Evolutionary conservation across 2,329 filamentous ascomycete species (phyloP), one percentile per base, ranked within the genome.

Genomic region (Epichloe glyceriae): DNA sequence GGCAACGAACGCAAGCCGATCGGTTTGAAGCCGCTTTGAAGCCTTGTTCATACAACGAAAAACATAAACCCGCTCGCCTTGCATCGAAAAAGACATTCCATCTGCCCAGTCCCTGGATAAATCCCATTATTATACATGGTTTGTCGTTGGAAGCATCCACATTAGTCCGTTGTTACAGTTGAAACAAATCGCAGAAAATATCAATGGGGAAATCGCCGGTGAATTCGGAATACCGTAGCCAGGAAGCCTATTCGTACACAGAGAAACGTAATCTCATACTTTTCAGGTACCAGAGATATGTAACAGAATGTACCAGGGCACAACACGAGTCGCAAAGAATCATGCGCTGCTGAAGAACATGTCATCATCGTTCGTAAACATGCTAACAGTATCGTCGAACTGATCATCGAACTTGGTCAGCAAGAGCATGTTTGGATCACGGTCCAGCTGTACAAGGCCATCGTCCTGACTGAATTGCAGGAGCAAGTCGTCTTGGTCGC

Each of bases 341-440:
- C 55, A 68, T 50, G 61, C 57, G 55, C 56, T 67, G 48, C 70
- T 68, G 58, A 78, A 79, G 58, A 79, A 76, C 50, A 78, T 65
- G 54, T 78, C 75, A 50, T 76, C 73, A 53, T 65, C 69, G 55
- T 69, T 68, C 30, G 67, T 70, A 56, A 79, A 78, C 73, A 80
- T 74, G 61, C 67, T 67, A 34, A 73, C 71, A n/a, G 50, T 26
- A 51, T 67, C 69, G 53, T 75, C 71, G 50, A 73, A 76, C 42
- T 74, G 73, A 42, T 79, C 76, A 49, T 77, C 75, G 57, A 76
- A 77, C 62, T 77, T 77, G 63, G 64, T 68, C 58, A 75, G 69
- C 66, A 75, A 70, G 48, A 75, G 63, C 68, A 75, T 69, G 60
- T 64, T 70, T 33, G 72, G 60, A 38, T 76, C 73, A 39, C 67